Conservation (phyloP, 1,284 basidiomycete genomes). For the Pascua guehoae region DNA sequence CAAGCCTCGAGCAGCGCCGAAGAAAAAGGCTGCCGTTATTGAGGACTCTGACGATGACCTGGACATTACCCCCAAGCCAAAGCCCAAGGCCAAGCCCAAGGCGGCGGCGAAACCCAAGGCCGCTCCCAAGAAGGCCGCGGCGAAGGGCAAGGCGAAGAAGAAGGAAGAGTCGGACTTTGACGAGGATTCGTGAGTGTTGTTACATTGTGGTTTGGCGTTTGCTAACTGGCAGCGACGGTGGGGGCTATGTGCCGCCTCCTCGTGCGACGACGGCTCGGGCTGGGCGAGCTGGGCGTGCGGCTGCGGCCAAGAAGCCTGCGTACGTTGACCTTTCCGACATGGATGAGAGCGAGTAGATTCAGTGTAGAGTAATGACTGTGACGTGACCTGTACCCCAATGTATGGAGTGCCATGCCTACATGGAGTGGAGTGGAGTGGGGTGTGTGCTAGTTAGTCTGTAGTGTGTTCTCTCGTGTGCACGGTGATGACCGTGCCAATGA, state of each 20-base stretch:
- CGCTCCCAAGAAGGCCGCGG: conserved; percentile 6
- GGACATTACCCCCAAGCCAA: not conserved
- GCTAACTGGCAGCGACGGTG: not conserved
- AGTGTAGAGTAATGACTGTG: no score
- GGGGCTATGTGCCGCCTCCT: not conserved
- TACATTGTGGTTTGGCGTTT: not conserved
- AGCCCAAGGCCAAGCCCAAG: conserved; percentile 4
- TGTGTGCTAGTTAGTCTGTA: no score
- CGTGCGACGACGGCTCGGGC: conserved; percentile 6
- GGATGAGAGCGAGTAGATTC: conserved; percentile 7
- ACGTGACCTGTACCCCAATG: no score
- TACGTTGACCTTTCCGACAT: conserved; percentile 21
- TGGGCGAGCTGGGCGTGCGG: conserved; percentile 9
- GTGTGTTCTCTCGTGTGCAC: no score
- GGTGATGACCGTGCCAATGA: no score
- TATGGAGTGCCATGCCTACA: no score
- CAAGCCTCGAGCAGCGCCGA: conserved; percentile 49
- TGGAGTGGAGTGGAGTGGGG: no score
- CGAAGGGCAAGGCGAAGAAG: conserved; percentile 17
- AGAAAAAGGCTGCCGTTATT: conserved; percentile 56
- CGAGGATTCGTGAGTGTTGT: conserved; percentile 9
- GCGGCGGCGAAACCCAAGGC: conserved; percentile 10
- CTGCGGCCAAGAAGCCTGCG: conserved; percentile 16
- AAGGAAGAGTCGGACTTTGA: conserved; percentile 18
- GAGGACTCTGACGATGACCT: conserved; percentile 7